Conservation (phyloP, 805 yeast genomes). For the Saturnispora galanensis region DNA sequence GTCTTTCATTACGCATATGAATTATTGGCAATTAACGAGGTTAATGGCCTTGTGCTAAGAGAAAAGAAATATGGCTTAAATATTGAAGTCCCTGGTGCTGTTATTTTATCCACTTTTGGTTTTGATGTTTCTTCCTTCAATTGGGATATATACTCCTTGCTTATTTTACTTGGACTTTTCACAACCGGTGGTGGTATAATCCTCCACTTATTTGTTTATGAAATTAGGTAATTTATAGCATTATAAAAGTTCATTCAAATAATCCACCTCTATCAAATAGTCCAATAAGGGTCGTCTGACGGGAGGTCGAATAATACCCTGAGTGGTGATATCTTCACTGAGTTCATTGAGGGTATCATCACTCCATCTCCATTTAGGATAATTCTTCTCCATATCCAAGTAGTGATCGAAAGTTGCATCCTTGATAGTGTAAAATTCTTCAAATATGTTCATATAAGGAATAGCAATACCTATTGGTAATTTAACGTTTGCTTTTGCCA, state of each 20-base stretch:
- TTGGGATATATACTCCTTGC: constrained; percentile 54
- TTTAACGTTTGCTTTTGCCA: neutral
- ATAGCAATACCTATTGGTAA: neutral
- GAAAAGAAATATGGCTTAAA: constrained; percentile 89
- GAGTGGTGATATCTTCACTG: neutral
- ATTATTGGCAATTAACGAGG: constrained; percentile 86
- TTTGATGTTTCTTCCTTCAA: constrained; percentile 72
- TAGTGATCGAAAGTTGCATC: constrained; percentile 1
- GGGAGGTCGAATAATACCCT: neutral
- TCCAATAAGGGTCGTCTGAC: neutral
- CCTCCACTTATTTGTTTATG: constrained; percentile 64
- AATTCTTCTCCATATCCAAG: neutral
- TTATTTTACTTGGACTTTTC: constrained; percentile 48
- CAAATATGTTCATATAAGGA: constrained; percentile 2
- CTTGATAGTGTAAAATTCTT: constrained; percentile 3
- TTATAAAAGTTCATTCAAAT: neutral
- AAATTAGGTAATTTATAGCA: constrained; percentile 41
- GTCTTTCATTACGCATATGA: constrained; percentile 95
- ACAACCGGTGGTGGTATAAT: constrained; percentile 64
- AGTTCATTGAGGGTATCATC: neutral
- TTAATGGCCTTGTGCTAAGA: constrained; percentile 67
- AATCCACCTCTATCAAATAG: constrained; percentile 1
- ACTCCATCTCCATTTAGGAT: constrained; percentile 1
- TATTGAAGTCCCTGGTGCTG: constrained; percentile 96
- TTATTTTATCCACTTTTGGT: constrained; percentile 90